Conservation (phyloP, 495 filamentous ascomycete species). For the Bathelium albidoporum region DNA sequence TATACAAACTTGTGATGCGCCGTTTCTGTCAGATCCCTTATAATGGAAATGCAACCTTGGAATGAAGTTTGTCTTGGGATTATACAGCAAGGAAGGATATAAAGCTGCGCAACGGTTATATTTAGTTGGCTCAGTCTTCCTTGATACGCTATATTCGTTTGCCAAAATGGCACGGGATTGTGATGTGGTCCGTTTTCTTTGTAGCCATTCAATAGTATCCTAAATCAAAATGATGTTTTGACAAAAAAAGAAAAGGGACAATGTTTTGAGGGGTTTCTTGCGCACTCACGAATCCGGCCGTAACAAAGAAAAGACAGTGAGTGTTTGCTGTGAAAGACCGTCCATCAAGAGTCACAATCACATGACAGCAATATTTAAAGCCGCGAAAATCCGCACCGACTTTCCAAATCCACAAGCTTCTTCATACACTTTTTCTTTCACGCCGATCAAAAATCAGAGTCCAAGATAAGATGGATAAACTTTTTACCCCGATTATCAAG, state of each 20-base stretch:
- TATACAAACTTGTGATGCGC: too few species aligned
- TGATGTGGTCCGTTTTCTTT: background rate
- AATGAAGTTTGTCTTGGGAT: too few species aligned
- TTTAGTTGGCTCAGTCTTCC: background rate
- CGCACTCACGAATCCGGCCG: too few species aligned
- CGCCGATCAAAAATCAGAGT: background rate
- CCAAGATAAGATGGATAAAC: background rate
- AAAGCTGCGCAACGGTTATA: background rate
- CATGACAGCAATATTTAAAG: constrained; percentile 3
- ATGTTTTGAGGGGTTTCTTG: too few species aligned
- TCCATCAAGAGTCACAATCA: constrained; percentile 3
- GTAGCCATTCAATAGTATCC: background rate
- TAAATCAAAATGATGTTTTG: background rate
- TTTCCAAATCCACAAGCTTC: background rate
- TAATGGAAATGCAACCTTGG: too few species aligned
- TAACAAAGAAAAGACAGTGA: constrained; percentile 3
- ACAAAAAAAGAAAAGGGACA: background rate
- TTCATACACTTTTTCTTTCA: constrained; percentile 3
- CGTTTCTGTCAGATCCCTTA: too few species aligned
- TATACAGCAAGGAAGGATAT: background rate
- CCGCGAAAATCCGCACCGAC: background rate
- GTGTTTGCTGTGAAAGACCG: background rate
- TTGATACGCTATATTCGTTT: background rate
- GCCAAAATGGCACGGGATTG: background rate
- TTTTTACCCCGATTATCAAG: constrained; percentile 1